These are phyloP conservation scores for Arthroderma sp. DNA, from an alignment of 2,329 filamentous ascomycete species.

Conservation along the genomic window DNA sequence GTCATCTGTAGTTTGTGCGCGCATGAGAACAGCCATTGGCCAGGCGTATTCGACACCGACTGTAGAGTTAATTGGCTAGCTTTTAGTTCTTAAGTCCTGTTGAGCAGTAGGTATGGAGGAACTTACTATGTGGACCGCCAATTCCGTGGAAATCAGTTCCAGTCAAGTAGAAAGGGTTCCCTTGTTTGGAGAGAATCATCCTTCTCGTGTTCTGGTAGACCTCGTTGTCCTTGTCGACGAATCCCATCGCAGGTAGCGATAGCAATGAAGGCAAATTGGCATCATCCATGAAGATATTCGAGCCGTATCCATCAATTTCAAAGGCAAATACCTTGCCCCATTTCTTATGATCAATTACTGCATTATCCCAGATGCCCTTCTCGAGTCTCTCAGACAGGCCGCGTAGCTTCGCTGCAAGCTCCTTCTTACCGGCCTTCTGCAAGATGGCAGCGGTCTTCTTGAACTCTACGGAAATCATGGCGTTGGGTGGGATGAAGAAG, in stretches of 20 bases:
- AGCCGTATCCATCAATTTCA: conserved; percentile 53
- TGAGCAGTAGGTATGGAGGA: conserved; percentile 1
- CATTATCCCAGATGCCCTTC: conserved; percentile 72
- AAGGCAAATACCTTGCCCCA: conserved; percentile 51
- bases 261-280: conserved; percentile 52
- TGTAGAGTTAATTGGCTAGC: conserved; percentile 25
- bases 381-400: conserved; percentile 53
- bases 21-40: conserved; percentile 90
- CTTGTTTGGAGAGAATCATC: conserved; percentile 59
- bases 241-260: conserved; percentile 46
- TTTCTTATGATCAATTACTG: conserved; percentile 42
- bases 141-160: conserved; percentile 74
- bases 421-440: conserved; percentile 43
- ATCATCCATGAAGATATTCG: conserved; percentile 51
- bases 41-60: conserved; percentile 80
- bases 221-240: conserved; percentile 44
- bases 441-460: conserved; percentile 60
- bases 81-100: not conserved
- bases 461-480: conserved; percentile 88
- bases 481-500: conserved; percentile 90
- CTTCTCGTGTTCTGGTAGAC: conserved; percentile 80
- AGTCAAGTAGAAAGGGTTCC: conserved; percentile 79
- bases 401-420: conserved; percentile 37
- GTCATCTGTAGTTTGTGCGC: conserved; percentile 75
- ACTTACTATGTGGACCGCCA: conserved; percentile 56